Conservation (phyloP, 2,329 filamentous ascomycete genomes). For the Fusarium beomiforme region DNA sequence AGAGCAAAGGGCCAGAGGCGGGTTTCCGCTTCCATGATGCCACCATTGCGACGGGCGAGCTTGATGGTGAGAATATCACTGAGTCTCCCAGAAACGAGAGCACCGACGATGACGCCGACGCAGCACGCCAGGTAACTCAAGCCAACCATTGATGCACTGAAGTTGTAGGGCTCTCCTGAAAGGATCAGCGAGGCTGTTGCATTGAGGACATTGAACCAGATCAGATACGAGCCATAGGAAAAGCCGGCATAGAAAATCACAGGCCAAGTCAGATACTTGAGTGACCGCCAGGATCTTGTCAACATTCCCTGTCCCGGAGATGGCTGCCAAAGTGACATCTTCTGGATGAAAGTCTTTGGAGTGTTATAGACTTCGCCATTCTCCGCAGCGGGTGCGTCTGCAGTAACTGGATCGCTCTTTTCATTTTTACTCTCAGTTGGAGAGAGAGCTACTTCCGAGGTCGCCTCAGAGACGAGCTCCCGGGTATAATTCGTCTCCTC, state of each 20-base stretch:
- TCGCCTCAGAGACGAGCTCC: not conserved
- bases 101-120: conserved; percentile 47
- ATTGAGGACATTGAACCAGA: conserved; percentile 56
- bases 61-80: conserved; percentile 53
- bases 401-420: not conserved
- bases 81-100: conserved; percentile 45
- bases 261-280: conserved; percentile 53
- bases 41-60: conserved; percentile 53
- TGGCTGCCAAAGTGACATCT: conserved; percentile 54
- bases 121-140: conserved; percentile 52
- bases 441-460: not conserved
- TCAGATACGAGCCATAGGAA: conserved; percentile 54
- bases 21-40: conserved; percentile 54
- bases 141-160: conserved; percentile 51
- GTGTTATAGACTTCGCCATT: conserved; percentile 13
- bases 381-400: not conserved
- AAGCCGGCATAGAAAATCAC: conserved; percentile 56
- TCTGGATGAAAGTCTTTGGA: conserved; percentile 54
- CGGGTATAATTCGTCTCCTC: conserved; percentile 42
- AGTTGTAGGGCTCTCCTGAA: conserved; percentile 50
- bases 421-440: not conserved
- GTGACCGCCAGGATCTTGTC: conserved; percentile 47
- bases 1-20: conserved; percentile 52
- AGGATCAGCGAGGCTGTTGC: conserved; percentile 55
- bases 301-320: conserved; percentile 47